Conservation (phyloP, 352 stramenopile species). For the Thraustochytrium aureum region DNA sequence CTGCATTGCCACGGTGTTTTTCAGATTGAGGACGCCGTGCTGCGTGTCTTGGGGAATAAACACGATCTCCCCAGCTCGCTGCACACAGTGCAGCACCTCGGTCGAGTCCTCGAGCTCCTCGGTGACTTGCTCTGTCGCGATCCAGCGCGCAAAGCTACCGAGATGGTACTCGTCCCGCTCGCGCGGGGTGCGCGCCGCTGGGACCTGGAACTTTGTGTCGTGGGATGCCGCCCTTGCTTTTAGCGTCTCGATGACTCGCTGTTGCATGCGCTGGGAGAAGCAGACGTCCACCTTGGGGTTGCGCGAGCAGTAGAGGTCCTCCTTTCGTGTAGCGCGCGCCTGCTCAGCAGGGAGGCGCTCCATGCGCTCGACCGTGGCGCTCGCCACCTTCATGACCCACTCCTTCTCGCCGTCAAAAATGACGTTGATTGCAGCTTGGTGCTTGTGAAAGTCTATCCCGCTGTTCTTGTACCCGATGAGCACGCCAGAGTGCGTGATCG, state of each 20-base stretch:
- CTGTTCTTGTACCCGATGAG: slow-evolving; percentile 41
- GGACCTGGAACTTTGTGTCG: neutral
- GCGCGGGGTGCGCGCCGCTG: neutral
- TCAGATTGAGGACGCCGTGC: slow-evolving; percentile 42
- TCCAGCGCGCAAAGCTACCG: slow-evolving; percentile 37
- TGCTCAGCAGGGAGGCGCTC: neutral
- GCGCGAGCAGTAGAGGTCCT: neutral
- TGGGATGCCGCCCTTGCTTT: neutral
- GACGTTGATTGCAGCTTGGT: slow-evolving; percentile 53
- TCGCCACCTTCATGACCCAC: slow-evolving; percentile 52
- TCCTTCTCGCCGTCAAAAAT: slow-evolving; percentile 49
- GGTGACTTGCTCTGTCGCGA: neutral
- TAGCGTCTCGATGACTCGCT: neutral
- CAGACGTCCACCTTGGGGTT: neutral
- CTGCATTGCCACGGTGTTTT: slow-evolving; percentile 54
- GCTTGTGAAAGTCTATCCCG: slow-evolving; percentile 53
- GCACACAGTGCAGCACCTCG: slow-evolving; percentile 32
- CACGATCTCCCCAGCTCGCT: slow-evolving; percentile 40
- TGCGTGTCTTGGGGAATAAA: slow-evolving; percentile 38
- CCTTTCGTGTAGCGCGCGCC: too few relatives aligned
- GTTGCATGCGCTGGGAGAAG: neutral
- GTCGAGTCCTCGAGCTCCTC: slow-evolving; percentile 50
- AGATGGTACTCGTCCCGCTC: neutral
- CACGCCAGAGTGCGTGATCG: slow-evolving; percentile 53
- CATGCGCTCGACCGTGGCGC: neutral